Conservation (phyloP, 371 early-diverging fungal genomes). For the Umbelopsis sp. region DNA sequence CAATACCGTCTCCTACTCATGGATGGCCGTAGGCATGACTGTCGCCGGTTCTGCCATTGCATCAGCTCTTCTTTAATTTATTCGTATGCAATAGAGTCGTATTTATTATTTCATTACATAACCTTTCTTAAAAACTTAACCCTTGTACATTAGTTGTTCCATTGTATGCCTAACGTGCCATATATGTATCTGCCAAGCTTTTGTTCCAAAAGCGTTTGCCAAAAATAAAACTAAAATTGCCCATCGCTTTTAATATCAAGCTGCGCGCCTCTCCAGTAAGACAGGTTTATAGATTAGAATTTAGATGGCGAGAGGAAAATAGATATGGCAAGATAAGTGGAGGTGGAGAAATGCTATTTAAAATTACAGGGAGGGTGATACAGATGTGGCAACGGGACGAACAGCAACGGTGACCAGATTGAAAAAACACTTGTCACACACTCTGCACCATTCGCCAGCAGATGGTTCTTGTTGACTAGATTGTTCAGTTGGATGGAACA, state of each 20-base stretch:
- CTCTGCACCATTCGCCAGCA: slow-evolving; percentile 40
- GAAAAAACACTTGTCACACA: slow-evolving; percentile 46
- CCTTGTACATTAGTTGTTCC: neutral
- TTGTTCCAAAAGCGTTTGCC: too few species aligned
- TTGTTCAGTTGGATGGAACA: slow-evolving; percentile 27
- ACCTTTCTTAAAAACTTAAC: neutral
- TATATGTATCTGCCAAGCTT: too few species aligned
- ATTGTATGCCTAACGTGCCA: too few species aligned
- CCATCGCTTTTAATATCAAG: too few species aligned
- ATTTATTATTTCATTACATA: neutral
- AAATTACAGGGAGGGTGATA: neutral
- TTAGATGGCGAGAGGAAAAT: neutral
- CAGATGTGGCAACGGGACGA: neutral
- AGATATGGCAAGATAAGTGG: neutral
- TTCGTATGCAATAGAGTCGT: neutral
- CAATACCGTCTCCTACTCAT: neutral
- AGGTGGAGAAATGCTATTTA: neutral
- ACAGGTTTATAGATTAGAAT: neutral
- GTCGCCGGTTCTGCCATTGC: neutral
- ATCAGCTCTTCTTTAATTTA: neutral
- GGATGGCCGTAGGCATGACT: neutral
- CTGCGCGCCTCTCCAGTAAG: too few species aligned
- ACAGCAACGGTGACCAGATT: slow-evolving; percentile 27
- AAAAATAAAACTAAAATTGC: too few species aligned
- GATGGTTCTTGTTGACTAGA: slow-evolving; percentile 12